Evolutionary conservation across 2,329 filamentous ascomycete genomes (phyloP), one percentile per base, ranked within the genome.

Genomic region (Phaeosphaeria sp.): DNA sequence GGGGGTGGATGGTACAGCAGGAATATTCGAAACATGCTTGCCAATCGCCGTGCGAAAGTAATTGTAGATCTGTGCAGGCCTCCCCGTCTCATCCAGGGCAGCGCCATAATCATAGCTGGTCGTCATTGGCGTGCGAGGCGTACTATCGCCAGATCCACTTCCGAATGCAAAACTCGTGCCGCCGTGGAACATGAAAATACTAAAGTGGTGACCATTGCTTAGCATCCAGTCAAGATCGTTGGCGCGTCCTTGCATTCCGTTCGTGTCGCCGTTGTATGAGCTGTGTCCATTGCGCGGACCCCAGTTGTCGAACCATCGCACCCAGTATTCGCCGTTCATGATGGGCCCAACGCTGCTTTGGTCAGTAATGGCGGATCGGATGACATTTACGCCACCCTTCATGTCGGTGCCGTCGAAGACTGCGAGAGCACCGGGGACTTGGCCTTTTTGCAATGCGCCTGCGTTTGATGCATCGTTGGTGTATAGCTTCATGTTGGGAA

Each of bases 131-230:
- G 75, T 75, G 18, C 77, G 75, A 9, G 70, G 69, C 52, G 80
- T 77, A 48, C 73, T 72, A 76, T 79, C 82, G 11, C 81, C 67
- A 1, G 78, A 80, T 7, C 82, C 82, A 62, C 80, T 83, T 21
- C 79, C 70, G 57, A 83, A 82, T 0, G 76, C 83, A 58, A 80
- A 84, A 55, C 83, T 84, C 1, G 82, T 84, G 1, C 82, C 82
- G 3, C 83, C 83, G 59, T 84, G 82, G 58, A 84, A 80, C 82
- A 84, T 84, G 65, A 83, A 84, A 53, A 84, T 64, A 66, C 78
- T 83, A 58, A 85, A 80, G 0, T 80, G 81, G 47, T 65, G 62
- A n/a, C 56, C 55, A 27, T 66, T 69, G 18, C 65, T 63, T 2
- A 70, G 60, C 20, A 70, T 63, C 44, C 65, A 71, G 30, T 69